These are phyloP conservation scores for Trichopus zeylanicus DNA, from an alignment of 116 monocot species.

Conservation along the genomic window DNA sequence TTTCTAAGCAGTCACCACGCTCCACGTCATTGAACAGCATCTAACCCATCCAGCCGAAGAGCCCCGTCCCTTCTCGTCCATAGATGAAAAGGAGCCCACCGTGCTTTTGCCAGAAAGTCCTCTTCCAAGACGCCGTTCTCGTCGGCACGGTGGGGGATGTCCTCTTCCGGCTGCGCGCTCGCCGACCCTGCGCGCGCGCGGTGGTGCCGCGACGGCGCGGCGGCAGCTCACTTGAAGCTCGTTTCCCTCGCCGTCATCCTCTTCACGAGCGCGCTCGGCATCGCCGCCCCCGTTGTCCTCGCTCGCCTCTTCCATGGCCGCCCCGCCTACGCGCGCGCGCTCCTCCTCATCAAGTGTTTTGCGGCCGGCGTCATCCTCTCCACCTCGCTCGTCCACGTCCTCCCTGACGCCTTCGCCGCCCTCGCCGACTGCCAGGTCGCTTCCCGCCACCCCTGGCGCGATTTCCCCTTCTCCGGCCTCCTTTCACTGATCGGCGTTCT, in stretches of 20 bases:
- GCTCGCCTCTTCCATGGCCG: constrained; percentile 51
- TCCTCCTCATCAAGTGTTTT: constrained; percentile 90
- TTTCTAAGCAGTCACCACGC: too few species aligned
- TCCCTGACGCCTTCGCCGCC: constrained; percentile 87
- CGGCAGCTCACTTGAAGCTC: constrained; percentile 63
- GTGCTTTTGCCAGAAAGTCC: not conserved
- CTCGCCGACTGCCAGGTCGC: constrained; percentile 74
- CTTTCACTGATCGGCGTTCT: constrained; percentile 66
- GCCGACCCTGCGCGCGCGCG: constrained; percentile 13
- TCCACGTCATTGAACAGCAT: too few species aligned
- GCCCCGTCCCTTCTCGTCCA: too few species aligned
- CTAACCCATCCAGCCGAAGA: too few species aligned
- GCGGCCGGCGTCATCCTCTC: constrained; percentile 94
- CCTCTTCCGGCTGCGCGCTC: constrained; percentile 14
- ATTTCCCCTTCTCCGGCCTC: constrained; percentile 91
- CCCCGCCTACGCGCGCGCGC: constrained; percentile 33
- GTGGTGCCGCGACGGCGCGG: constrained; percentile 55
- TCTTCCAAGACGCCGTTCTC: not conserved
- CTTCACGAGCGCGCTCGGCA: constrained; percentile 51
- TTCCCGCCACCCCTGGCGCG: constrained; percentile 59
- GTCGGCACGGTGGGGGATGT: too few species aligned
- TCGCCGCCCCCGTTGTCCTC: constrained; percentile 63
- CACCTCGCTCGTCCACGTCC: constrained; percentile 90
- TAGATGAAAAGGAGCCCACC: too few species aligned
- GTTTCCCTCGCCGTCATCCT: constrained; percentile 69